Base-by-base conservation (phyloP, 768 basidiomycete genomes). In the Phylloporus arenicola region DNA sequence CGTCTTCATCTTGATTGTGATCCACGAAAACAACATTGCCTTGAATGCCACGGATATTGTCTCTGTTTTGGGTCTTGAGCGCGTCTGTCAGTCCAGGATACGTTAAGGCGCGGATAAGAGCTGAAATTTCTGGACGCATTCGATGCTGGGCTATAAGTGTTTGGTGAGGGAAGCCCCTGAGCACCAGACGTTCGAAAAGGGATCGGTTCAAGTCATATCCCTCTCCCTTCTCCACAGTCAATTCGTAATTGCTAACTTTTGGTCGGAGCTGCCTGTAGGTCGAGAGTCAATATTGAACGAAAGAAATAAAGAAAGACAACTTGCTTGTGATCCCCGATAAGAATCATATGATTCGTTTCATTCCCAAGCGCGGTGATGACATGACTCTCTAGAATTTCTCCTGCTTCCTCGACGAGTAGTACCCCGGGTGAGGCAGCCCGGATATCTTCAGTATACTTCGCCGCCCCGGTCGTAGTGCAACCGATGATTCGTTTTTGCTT, bases 251-350 rank as follows among this genome's bases (percentile, higher is more conserved):
- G 52, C 81, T 84, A 51, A 86, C 81, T 64, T 86, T 87, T 0
- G 85, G 85, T 2, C 86, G 81, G 10, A 87, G 70, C 64, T 87
- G 85, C 64, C 84, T 86, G 35, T 42, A 22, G 20, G 31, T 13
- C 25, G 34, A 27, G 3, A 45, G 40, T 45, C 33, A 43, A 1
- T 38, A 31, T 8, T 8, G 25, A 48, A 16, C 22, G 34, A 35
- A 33, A 10, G 24, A 30, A 22, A 39, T 19, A 30, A 5, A 12
- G 11, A 8, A 14, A 5, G n/a, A 24, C n/a, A 41, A 64, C 78
- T 13, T 65, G 84, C 85, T 86, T 79, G 63, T 86, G 85, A 57
- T 87, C 85, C 0, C 84, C 84, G 22, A 87, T 87, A 16, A 87
- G 69, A 51, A 86, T 78, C 47, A 86, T 61, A 27, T 85, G 82